These are phyloP conservation scores for Curvularia verruculosa DNA, from an alignment of 2,329 filamentous ascomycete species.

Conservation along the genomic window DNA sequence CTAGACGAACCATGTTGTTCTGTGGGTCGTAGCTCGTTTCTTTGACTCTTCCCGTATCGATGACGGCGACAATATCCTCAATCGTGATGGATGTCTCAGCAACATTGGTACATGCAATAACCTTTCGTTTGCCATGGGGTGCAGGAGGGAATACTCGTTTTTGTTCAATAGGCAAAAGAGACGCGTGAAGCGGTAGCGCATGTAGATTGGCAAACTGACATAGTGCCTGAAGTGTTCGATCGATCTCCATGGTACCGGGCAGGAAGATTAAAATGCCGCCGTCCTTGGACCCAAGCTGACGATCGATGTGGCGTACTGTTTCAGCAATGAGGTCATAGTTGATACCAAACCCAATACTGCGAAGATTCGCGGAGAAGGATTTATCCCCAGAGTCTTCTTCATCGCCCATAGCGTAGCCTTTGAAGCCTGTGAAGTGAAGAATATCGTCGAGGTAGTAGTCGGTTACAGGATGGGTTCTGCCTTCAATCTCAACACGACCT, in stretches of 20 bases:
- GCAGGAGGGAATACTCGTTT: slow-evolving; percentile 80
- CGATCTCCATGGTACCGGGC: slow-evolving; percentile 90
- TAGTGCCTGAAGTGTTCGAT: slow-evolving; percentile 74
- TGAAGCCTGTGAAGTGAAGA: slow-evolving; percentile 77
- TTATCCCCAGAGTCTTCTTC: slow-evolving; percentile 59
- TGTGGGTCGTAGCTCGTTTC: slow-evolving; percentile 92
- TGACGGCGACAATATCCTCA: slow-evolving; percentile 93
- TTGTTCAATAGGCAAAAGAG: slow-evolving; percentile 86
- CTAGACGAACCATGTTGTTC: slow-evolving; percentile 91
- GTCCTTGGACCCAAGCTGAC: slow-evolving; percentile 71
- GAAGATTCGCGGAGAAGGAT: slow-evolving; percentile 49
- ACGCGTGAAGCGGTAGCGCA: slow-evolving; percentile 88
- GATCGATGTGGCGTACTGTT: slow-evolving; percentile 81
- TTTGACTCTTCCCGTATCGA: slow-evolving; percentile 94
- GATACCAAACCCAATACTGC: slow-evolving; percentile 71
- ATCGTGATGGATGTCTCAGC: slow-evolving; percentile 99
- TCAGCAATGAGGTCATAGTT: slow-evolving; percentile 88
- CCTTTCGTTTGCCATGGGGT: slow-evolving; percentile 82
- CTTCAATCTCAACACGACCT: slow-evolving; percentile 82
- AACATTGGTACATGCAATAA: slow-evolving; percentile 94
- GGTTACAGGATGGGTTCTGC: slow-evolving; percentile 85
- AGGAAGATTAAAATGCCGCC: slow-evolving; percentile 96
- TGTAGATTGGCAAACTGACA: slow-evolving; percentile 70
- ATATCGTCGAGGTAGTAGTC: slow-evolving; percentile 92
- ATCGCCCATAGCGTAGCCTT: slow-evolving; percentile 54